Evolutionary conservation across 371 early-diverging fungal genomes (phyloP).

Genomic region (Nematocida ironsii): DNA sequence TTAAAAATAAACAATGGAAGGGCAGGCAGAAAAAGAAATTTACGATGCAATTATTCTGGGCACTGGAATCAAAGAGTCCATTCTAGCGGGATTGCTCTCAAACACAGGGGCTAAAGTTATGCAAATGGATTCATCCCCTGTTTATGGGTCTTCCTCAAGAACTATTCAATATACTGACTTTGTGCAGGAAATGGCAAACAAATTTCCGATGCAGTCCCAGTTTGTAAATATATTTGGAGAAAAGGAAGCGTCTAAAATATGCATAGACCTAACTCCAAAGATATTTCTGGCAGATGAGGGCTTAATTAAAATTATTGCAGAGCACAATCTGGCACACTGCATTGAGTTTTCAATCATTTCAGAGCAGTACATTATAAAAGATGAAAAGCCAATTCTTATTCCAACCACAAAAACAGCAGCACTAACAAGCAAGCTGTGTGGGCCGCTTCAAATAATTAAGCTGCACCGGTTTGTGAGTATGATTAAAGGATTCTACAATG

Average conservation of each 20-base stretch:
- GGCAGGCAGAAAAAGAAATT: constrained; percentile 8
- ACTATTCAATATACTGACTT: constrained; percentile 69
- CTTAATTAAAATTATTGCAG: constrained; percentile 74
- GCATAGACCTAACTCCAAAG: constrained; percentile 96
- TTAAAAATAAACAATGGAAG: constrained; percentile 41
- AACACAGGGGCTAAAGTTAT: constrained; percentile 94
- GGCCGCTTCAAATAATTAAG: constrained; percentile 86
- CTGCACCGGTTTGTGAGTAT: constrained; percentile 77
- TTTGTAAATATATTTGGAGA: constrained; percentile 13
- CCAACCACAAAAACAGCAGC: constrained; percentile 87
- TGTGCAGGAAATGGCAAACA: constrained; percentile 71
- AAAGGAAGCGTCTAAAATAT: constrained; percentile 81
- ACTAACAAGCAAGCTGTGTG: constrained; percentile 79
- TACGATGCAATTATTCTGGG: constrained; percentile 71
- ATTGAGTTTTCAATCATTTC: constrained; percentile 91
- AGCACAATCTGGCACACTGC: constrained; percentile 92
- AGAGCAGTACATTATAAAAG: constrained; percentile 80
- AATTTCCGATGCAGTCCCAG: constrained; percentile 71
- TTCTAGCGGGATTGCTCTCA: constrained; percentile 90
- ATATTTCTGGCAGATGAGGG: constrained; percentile 95
- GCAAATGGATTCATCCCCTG: constrained; percentile 92
- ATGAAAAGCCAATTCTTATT: constrained; percentile 83
- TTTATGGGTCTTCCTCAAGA: constrained; percentile 84
- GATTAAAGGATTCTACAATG: constrained; percentile 76
- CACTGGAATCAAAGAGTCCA: constrained; percentile 97